Conservation (phyloP, 192 early-diverging fungal genomes). For the Coemansia sp. region DNA sequence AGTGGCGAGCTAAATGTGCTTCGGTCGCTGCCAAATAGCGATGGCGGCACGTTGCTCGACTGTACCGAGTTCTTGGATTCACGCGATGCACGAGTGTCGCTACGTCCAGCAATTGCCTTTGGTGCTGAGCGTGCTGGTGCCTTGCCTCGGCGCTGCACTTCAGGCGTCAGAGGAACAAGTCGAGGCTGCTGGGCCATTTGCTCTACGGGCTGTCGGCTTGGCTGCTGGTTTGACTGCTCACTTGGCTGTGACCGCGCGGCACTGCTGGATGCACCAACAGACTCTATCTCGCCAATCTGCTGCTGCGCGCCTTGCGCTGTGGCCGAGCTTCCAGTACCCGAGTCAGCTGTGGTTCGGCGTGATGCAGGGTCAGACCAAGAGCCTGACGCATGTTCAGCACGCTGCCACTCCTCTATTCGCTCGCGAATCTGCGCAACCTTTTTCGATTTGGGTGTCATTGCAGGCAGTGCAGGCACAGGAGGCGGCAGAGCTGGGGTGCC, state of each 20-base stretch:
- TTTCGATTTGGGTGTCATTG: slow-evolving; percentile 34
- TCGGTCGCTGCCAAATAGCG: slow-evolving; percentile 53
- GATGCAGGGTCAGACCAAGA: neutral
- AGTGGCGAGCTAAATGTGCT: slow-evolving; percentile 48
- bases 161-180: slow-evolving; percentile 36
- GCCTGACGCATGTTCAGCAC: slow-evolving; percentile 13
- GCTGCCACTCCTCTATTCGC: slow-evolving; percentile 54
- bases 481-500: neutral
- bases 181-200: slow-evolving; percentile 7
- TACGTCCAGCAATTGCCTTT: slow-evolving; percentile 4
- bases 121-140: neutral
- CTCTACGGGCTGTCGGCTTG: neutral
- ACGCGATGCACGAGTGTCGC: slow-evolving; percentile 17
- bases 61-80: slow-evolving; percentile 41
- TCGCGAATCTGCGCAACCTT: slow-evolving; percentile 48
- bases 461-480: neutral
- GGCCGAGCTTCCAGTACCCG: slow-evolving; percentile 27
- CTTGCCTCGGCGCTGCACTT: slow-evolving; percentile 7
- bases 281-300: slow-evolving; percentile 44
- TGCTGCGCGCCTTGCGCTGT: slow-evolving; percentile 33
- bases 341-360: slow-evolving; percentile 6
- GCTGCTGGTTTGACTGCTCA: neutral
- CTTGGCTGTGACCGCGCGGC: neutral
- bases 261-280: slow-evolving; percentile 9
- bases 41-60: slow-evolving; percentile 53